These are phyloP conservation scores for Wickerhamiella siamensis DNA, from an alignment of 805 yeast species.

Conservation along the genomic window DNA sequence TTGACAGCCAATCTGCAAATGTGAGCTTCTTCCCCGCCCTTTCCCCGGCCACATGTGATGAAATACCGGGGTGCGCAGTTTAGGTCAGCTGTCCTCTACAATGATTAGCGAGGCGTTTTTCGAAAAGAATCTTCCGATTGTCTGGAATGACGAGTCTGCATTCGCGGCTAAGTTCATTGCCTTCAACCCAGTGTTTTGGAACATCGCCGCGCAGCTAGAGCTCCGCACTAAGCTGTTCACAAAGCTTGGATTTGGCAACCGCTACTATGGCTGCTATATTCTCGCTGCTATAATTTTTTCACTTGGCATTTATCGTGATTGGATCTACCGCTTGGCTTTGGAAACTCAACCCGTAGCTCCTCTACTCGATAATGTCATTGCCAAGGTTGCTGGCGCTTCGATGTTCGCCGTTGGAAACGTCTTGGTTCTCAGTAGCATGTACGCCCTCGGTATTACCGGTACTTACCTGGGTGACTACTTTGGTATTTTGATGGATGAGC, in stretches of 20 bases:
- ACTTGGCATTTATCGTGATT: slow-evolving; percentile 72
- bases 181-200: slow-evolving; percentile 95
- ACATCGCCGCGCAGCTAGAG: slow-evolving; percentile 76
- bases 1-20: no score
- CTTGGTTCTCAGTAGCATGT: slow-evolving; percentile 77
- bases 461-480: slow-evolving; percentile 95
- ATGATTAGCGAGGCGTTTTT: not conserved
- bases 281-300: slow-evolving; percentile 75
- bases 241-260: slow-evolving; percentile 50
- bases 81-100: not conserved
- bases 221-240: slow-evolving; percentile 66
- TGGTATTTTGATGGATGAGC: slow-evolving; percentile 81
- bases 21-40: no score
- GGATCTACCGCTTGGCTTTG: slow-evolving; percentile 54
- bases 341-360: slow-evolving; percentile 52
- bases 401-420: slow-evolving; percentile 59
- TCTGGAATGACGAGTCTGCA: slow-evolving; percentile 9
- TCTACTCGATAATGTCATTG: slow-evolving; percentile 29
- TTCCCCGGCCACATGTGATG: not conserved
- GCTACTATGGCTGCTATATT: slow-evolving; percentile 65
- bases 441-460: slow-evolving; percentile 84
- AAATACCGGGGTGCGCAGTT: not conserved
- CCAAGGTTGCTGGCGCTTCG: slow-evolving; percentile 39
- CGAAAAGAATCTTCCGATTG: slow-evolving; percentile 4
- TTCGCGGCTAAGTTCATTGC: slow-evolving; percentile 32